Conservation (phyloP, 768 basidiomycete genomes). For the Mycena amicta region DNA sequence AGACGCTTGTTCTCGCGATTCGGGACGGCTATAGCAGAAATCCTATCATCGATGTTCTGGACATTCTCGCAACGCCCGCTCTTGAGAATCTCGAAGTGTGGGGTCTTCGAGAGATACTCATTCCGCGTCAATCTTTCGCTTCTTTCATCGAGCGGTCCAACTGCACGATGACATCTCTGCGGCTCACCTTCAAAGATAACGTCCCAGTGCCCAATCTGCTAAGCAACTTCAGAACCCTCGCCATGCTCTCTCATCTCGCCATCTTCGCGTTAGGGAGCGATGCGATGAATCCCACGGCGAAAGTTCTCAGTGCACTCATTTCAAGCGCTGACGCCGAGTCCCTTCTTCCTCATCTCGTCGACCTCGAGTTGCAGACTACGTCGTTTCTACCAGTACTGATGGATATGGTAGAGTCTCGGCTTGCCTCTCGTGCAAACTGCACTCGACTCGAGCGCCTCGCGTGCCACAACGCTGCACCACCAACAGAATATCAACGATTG, state of each 20-base stretch:
- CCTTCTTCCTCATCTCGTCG: slow-evolving; percentile 6
- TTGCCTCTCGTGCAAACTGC: not conserved
- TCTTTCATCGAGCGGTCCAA: slow-evolving; percentile 9
- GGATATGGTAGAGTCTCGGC: slow-evolving; percentile 12
- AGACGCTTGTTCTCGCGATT: slow-evolving; percentile 10
- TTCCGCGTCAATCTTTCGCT: slow-evolving; percentile 7
- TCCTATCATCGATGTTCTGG: slow-evolving; percentile 9
- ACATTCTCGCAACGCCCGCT: slow-evolving; percentile 10
- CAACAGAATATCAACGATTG: not conserved
- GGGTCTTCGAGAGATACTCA: slow-evolving; percentile 3
- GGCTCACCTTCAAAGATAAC: slow-evolving; percentile 8
- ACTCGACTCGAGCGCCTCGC: not conserved
- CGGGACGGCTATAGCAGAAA: slow-evolving; percentile 15
- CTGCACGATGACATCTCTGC: slow-evolving; percentile 1
- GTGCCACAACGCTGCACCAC: not conserved
- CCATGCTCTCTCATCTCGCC: not conserved
- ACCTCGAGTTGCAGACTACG: slow-evolving; percentile 7
- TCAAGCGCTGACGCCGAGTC: not conserved
- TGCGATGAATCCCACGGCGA: not conserved
- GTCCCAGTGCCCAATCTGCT: not conserved
- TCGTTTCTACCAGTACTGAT: slow-evolving; percentile 4
- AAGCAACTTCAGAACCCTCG: not conserved
- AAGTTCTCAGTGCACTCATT: slow-evolving; percentile 7
- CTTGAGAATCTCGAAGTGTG: slow-evolving; percentile 9
- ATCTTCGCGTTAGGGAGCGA: slow-evolving; percentile 3